phyloP scores from a whole-genome alignment of 192 early-diverging fungal species.

The Gaertneriomyces sp. region DNA sequence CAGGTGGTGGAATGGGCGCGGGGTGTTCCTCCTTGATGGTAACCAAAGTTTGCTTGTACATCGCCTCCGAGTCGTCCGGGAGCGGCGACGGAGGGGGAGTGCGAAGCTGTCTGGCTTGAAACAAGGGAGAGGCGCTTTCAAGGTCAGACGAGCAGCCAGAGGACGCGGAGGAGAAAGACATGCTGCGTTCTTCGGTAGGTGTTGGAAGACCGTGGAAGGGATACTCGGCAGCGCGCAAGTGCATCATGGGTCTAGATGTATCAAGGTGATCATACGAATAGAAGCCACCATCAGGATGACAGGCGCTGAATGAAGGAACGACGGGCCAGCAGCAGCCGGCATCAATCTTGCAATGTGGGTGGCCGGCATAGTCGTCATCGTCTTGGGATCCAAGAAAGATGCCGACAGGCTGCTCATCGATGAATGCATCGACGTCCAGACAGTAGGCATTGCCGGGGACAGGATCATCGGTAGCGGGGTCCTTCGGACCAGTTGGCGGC shows the following conservation, averaged over 20 bases:
- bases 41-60: background rate
- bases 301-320: too few relatives aligned
- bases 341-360: too few relatives aligned
- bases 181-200: conserved; percentile 16
- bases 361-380: too few relatives aligned
- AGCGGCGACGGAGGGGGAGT: conserved; percentile 20
- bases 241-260: background rate
- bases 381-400: too few relatives aligned
- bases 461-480: too few relatives aligned
- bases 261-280: background rate
- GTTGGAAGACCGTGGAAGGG: conserved; percentile 4
- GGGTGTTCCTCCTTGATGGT: background rate
- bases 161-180: conserved; percentile 17
- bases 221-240: background rate
- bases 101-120: conserved; percentile 6
- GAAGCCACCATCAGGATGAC: too few relatives aligned
- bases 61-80: background rate
- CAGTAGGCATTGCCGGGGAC: too few relatives aligned
- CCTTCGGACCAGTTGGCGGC: too few relatives aligned
- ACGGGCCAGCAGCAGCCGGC: too few relatives aligned
- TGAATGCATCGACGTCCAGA: too few relatives aligned
- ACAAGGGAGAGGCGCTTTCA: conserved; percentile 9
- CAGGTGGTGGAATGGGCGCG: background rate
- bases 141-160: conserved; percentile 10
- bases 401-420: too few relatives aligned